Percentiles rank a stretch among this genome's conserved stretches.
phyloP scores from a whole-genome alignment of 2,329 filamentous ascomycete species.

The Trichoderma polysporum region DNA sequence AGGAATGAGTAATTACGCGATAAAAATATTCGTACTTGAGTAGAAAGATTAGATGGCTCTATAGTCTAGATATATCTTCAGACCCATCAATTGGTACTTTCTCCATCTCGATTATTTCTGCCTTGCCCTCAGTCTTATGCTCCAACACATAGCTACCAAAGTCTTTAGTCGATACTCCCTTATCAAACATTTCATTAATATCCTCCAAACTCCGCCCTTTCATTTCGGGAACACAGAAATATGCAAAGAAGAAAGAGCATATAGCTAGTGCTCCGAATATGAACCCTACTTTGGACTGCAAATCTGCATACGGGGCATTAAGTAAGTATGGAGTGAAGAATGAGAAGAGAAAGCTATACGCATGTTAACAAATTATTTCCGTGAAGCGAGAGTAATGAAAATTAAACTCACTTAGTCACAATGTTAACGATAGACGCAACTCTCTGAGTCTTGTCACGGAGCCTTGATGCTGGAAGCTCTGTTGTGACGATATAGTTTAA shows the following conservation, averaged over 20 bases:
- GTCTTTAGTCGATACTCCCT: not conserved
- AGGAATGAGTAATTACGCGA: not conserved
- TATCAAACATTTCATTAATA: slow-evolving; percentile 17
- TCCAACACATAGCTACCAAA: not conserved
- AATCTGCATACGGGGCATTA: slow-evolving; percentile 4
- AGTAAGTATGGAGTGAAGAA: slow-evolving; percentile 11
- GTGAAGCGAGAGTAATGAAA: too few relatives aligned
- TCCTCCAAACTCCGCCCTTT: slow-evolving; percentile 5
- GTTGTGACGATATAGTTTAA: slow-evolving; percentile 14
- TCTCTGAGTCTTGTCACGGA: slow-evolving; percentile 9
- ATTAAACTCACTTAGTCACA: not conserved
- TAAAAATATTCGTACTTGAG: not conserved
- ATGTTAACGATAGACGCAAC: slow-evolving; percentile 5
- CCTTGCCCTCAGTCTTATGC: not conserved
- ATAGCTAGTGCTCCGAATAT: slow-evolving; percentile 5
- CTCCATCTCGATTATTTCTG: not conserved
- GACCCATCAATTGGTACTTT: not conserved
- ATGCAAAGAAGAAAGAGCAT: slow-evolving; percentile 10
- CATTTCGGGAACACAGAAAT: slow-evolving; percentile 10
- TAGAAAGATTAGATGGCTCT: not conserved
- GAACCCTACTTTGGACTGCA: slow-evolving; percentile 6
- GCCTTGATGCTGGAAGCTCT: slow-evolving; percentile 7
- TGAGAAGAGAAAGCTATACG: slow-evolving; percentile 5
- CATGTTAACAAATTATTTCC: not conserved
- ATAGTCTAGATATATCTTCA: not conserved